Evolutionary conservation across 441 rosid genomes (phyloP).

Genomic region (California macrophylla): DNA sequence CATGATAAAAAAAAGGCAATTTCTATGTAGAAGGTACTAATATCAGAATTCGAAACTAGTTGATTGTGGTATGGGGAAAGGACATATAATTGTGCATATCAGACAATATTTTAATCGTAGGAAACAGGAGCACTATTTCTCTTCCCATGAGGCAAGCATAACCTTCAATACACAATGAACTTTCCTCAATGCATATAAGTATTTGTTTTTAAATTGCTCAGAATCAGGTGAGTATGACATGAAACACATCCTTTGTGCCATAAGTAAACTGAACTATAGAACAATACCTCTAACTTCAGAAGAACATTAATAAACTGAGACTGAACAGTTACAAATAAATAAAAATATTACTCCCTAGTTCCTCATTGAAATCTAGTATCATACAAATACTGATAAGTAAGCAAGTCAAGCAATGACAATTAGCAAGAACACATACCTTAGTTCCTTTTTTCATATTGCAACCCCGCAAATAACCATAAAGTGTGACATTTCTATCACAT

Average conservation of each 20-base stretch:
- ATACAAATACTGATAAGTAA: not conserved
- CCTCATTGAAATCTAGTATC: not conserved
- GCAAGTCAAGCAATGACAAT: constrained; percentile 4
- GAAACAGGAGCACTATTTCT: not conserved
- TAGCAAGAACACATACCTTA: constrained; percentile 48
- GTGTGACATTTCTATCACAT: constrained; percentile 75
- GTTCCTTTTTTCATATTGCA: constrained; percentile 83
- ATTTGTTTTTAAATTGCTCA: not conserved
- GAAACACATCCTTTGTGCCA: not conserved
- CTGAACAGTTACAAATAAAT: not conserved
- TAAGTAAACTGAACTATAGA: not conserved
- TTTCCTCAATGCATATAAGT: not conserved
- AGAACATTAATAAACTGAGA: not conserved
- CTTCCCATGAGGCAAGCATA: not conserved
- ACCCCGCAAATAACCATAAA: constrained; percentile 86
- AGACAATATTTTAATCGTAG: not conserved
- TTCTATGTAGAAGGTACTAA: not conserved
- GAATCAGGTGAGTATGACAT: not conserved
- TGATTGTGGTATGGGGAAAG: not conserved
- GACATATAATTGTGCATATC: not conserved
- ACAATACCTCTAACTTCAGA: not conserved
- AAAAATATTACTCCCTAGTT: not conserved
- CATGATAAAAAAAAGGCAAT: not conserved
- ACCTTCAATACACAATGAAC: not conserved
- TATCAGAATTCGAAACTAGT: not conserved